Conservation (phyloP, 2,329 filamentous ascomycete genomes). For the Aureobasidium sp. region DNA sequence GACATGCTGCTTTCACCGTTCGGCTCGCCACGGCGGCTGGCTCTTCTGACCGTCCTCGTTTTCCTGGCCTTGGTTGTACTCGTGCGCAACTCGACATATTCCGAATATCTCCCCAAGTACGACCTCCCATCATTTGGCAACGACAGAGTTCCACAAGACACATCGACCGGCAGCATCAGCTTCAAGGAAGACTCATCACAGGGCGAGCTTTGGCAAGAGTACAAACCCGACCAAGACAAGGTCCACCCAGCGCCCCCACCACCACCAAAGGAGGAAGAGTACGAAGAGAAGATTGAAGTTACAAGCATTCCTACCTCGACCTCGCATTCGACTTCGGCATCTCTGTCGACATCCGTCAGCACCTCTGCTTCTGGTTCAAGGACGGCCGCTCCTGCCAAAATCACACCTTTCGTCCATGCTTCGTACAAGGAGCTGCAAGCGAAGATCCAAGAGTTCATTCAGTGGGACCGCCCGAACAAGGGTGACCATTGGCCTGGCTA, state of each 20-base stretch:
- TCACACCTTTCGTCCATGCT: conserved; percentile 16
- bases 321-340: not conserved
- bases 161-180: conserved; percentile 1
- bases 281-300: conserved; percentile 1
- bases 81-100: conserved; percentile 21
- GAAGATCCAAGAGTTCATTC: conserved; percentile 36
- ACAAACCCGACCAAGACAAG: conserved; percentile 10
- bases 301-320: not conserved
- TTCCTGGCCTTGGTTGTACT: conserved; percentile 26
- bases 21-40: conserved; percentile 33
- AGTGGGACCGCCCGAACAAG: conserved; percentile 33
- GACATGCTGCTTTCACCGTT: conserved; percentile 23
- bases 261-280: conserved; percentile 2
- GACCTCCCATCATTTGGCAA: conserved; percentile 15
- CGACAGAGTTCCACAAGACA: not conserved
- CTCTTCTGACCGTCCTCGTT: conserved; percentile 29
- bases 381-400: not conserved
- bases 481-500: conserved; percentile 40
- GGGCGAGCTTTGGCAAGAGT: conserved; percentile 3
- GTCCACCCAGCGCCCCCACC: not conserved
- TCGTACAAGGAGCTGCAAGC: conserved; percentile 18
- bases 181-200: not conserved
- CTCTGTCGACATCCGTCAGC: not conserved
- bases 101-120: conserved; percentile 21
- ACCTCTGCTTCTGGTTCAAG: conserved; percentile 5